These are phyloP conservation scores for Fraxinus greggii DNA, from an alignment of 305 asterid genomes.

Conservation along the genomic window DNA sequence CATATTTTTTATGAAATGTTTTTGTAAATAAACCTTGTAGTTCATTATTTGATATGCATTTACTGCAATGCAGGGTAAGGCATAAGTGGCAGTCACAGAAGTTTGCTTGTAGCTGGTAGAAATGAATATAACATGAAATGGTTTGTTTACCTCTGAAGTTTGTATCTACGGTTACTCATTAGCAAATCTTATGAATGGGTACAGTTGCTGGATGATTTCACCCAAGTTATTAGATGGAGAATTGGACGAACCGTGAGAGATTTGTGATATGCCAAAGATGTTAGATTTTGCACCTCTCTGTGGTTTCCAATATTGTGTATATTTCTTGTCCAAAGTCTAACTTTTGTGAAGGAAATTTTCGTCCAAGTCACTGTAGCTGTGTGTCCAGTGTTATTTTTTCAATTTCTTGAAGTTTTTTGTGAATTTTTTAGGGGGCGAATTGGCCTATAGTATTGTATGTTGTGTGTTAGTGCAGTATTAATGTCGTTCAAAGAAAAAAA, in stretches of 20 bases:
- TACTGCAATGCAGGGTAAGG: conserved; percentile 13
- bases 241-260: not conserved
- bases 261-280: conserved; percentile 22
- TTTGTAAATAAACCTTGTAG: not conserved
- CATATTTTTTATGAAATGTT: not conserved
- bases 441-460: conserved; percentile 32
- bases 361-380: conserved; percentile 14
- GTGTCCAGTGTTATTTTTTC: conserved; percentile 20
- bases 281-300: conserved; percentile 21
- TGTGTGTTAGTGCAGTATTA: conserved; percentile 48
- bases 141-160: not conserved
- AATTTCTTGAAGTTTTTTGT: not conserved
- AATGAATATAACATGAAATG: conserved; percentile 9
- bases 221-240: conserved; percentile 20
- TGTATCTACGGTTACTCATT: not conserved
- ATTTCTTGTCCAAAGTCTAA: conserved; percentile 12
- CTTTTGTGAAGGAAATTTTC: conserved; percentile 10
- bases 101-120: conserved; percentile 38
- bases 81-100: conserved; percentile 38
- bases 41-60: conserved; percentile 1
- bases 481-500: conserved; percentile 34
- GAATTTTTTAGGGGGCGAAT: conserved; percentile 22
- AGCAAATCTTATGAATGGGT: not conserved
- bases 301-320: conserved; percentile 33
- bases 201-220: not conserved